A percentile compares a stretch with the other conserved stretches of the same genome.
Conservation (phyloP, 2,329 filamentous ascomycete genomes). For the Cryphonectria nitschkei region DNA sequence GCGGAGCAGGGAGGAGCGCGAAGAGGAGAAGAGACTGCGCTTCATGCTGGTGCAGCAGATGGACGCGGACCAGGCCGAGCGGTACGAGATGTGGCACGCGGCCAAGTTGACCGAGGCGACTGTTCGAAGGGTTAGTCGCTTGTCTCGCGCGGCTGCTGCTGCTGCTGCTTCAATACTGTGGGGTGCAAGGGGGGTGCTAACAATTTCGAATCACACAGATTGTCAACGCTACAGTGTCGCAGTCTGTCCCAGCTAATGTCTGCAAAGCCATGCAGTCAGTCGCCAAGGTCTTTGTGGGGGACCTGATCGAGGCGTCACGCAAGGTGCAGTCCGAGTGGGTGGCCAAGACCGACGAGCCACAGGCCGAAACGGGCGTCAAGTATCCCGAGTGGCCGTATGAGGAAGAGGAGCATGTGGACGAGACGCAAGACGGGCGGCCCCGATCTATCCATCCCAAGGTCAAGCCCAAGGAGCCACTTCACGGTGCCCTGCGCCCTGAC, state of each 20-base stretch:
- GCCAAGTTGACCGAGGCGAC: constrained; percentile 70
- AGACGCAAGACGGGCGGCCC: constrained; percentile 28
- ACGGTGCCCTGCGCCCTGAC: constrained; percentile 70
- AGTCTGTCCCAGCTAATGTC: constrained; percentile 74
- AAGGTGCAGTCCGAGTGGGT: constrained; percentile 75
- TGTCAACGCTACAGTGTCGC: constrained; percentile 79
- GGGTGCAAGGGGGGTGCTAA: constrained; percentile 11
- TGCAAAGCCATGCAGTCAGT: constrained; percentile 77
- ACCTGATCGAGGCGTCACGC: constrained; percentile 73
- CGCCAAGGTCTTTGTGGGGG: constrained; percentile 76
- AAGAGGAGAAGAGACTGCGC: constrained; percentile 65
- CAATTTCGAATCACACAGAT: constrained; percentile 49
- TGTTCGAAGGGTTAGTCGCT: constrained; percentile 63
- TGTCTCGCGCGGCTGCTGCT: not conserved
- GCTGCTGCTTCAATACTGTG: not conserved
- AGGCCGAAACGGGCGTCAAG: constrained; percentile 52
- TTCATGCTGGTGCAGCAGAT: constrained; percentile 68
- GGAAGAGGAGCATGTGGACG: constrained; percentile 34
- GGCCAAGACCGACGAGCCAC: constrained; percentile 57
- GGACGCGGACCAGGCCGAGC: constrained; percentile 66
- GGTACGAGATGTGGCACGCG: constrained; percentile 73
- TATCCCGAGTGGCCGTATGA: constrained; percentile 39
- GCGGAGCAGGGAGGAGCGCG: constrained; percentile 57
- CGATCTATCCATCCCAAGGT: constrained; percentile 38
- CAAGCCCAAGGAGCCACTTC: constrained; percentile 42